These are phyloP conservation scores for Zygoascus sp. DNA, from an alignment of 1,139 yeast species.

Conservation along the genomic window DNA sequence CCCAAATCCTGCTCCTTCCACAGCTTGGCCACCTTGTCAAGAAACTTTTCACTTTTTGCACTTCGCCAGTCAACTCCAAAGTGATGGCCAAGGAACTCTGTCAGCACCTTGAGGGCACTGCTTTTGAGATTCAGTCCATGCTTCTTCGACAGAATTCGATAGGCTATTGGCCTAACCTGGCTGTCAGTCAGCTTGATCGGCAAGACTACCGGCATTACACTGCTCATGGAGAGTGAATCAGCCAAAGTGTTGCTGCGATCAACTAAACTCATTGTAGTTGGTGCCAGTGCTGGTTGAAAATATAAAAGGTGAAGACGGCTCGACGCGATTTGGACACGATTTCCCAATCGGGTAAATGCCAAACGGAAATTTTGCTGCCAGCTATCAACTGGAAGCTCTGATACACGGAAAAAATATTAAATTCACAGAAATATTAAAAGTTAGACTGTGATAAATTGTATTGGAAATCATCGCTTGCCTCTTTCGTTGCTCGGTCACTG, in stretches of 20 bases:
- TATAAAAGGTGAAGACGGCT: neutral
- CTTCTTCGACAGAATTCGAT: conserved; percentile 82
- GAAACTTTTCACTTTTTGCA: conserved; percentile 55
- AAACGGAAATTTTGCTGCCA: neutral
- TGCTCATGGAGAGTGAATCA: neutral
- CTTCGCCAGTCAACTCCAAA: conserved; percentile 90
- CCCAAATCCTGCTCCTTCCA: conserved; percentile 94
- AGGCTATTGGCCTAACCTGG: conserved; percentile 85
- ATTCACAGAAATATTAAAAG: no score
- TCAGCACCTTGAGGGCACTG: conserved; percentile 68
- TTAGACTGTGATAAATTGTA: no score
- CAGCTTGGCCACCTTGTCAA: conserved; percentile 71
- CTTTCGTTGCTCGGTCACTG: no score
- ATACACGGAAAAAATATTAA: no score
- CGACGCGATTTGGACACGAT: conserved; percentile 5
- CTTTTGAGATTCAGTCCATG: conserved; percentile 89
- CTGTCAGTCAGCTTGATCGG: conserved; percentile 77
- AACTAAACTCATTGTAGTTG: conserved; percentile 6
- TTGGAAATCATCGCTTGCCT: no score
- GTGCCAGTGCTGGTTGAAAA: neutral
- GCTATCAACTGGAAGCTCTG: no score
- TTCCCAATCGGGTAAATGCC: conserved; percentile 5
- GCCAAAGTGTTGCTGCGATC: conserved; percentile 1
- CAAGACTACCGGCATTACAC: conserved; percentile 37
- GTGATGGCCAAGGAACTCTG: conserved; percentile 65